Percentiles rank a stretch among this genome's conserved stretches.
Evolutionary conservation across 495 filamentous ascomycete genomes (phyloP).

Genomic region (Amphirosellinia nigrospora): DNA sequence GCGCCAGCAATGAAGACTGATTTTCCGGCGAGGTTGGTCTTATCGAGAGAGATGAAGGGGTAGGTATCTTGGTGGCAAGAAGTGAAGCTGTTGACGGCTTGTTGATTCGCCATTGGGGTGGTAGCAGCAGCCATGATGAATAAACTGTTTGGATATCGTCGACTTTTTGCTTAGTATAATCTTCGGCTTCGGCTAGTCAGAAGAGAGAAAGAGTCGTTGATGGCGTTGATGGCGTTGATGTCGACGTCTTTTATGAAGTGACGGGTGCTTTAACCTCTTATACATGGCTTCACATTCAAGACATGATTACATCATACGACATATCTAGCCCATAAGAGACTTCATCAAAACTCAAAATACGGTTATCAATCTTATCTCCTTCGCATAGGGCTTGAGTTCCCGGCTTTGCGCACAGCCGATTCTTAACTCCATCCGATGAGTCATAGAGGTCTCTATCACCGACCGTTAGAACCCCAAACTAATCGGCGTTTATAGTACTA

Average conservation of each 20-base stretch:
- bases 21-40: constrained; percentile 53
- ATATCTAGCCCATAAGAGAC: background rate
- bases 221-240: background rate
- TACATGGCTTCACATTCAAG: background rate
- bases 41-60: constrained; percentile 41
- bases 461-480: background rate
- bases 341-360: background rate
- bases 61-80: constrained; percentile 46
- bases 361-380: background rate
- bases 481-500: background rate
- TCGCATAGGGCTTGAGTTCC: background rate
- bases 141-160: background rate
- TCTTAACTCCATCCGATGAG: constrained; percentile 13
- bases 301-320: background rate
- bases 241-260: background rate
- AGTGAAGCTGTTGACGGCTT: constrained; percentile 29
- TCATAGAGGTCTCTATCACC: constrained; percentile 3
- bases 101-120: constrained; percentile 12
- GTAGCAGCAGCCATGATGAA: constrained; percentile 29
- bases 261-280: background rate
- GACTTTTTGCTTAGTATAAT: background rate
- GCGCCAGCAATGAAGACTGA: constrained; percentile 64
- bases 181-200: background rate
- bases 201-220: background rate
- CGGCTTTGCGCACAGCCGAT: background rate